Percentiles rank a stretch among this genome's conserved stretches.
Conservation (phyloP, 257 asterid species). For the Hygrophila difformis region DNA sequence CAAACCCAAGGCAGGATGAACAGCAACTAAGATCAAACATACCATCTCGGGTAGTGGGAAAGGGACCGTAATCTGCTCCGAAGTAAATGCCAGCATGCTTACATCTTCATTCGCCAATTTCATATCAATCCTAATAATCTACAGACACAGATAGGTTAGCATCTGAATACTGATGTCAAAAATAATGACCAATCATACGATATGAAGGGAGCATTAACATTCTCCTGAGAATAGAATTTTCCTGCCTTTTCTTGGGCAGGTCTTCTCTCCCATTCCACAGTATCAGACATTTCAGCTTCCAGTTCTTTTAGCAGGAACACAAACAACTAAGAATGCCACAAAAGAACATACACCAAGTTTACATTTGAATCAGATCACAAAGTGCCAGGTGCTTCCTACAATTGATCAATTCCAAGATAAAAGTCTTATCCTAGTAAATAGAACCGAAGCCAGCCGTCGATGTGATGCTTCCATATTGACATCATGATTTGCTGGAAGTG, state of each 20-base stretch:
- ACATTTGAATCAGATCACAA: no score
- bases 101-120: conserved; percentile 97
- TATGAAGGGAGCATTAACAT: conserved; percentile 41
- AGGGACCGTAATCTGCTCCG: conserved; percentile 95
- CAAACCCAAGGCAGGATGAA: conserved; percentile 12
- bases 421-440: no score
- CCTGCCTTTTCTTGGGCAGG: conserved; percentile 92
- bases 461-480: no score
- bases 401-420: no score
- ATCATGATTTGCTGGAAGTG: no score
- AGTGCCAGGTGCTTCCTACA: no score
- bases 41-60: conserved; percentile 96
- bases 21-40: conserved; percentile 11
- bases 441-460: no score
- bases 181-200: conserved; percentile 2
- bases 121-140: conserved; percentile 96
- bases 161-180: conserved; percentile 17
- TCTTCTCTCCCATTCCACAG: no score
- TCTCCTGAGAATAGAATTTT: conserved; percentile 96
- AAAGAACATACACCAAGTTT: no score
- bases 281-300: conserved; percentile 98
- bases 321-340: no score
- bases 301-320: conserved; percentile 83
- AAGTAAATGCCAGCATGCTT: conserved; percentile 83
- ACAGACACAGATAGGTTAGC: conserved; percentile 20